Base-by-base conservation (phyloP, 208 protist species). In the Tetramitus jugosus region DNA sequence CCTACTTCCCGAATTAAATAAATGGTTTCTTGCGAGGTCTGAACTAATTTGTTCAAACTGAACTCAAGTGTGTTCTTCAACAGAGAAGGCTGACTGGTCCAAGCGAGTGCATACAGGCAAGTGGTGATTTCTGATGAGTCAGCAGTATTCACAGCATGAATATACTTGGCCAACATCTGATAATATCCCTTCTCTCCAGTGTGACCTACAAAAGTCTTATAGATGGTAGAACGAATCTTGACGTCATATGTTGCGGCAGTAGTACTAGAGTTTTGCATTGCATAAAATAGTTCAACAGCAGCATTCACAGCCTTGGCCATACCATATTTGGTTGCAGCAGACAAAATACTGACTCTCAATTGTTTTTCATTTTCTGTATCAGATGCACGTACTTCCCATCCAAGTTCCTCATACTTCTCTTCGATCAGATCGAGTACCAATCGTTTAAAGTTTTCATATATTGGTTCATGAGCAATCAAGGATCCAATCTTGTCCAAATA, bases 61-160 rank as follows among this genome's bases (percentile, higher is more conserved):
- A 71, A 71, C 20, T 71, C 65, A 8, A 71, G 33, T 26, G 65
- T 71, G 0, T 29, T 71, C 35, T 71, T 17, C 10, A 71, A 46
- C 7, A 71, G 40, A 37, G 39, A 20, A 71, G 35, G 26, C 1
- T 43, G 3, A 13, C 4, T 29, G 20, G 14, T 49, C 26, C 20
- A 49, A 4, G 65, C 39, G 0, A 71, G 26, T 49, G 65, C 65
- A 49, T 45, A 49, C 39, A 49, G 17, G 3, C 26, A 46, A 23
- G 29, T 42, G 23, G 65, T 35, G n/a, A 23, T 45, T 71, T 71
- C 64, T n/a, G n/a, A n/a, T n/a, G n/a, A n/a, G n/a, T n/a, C n/a
- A 29, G 49, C 17, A 49, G 35, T 13, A 49, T 42, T 23, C 33
- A 29, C 10, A 3, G 26, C 65, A 31, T 29, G n/a, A 33, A 49